These are phyloP conservation scores for Trypanosoma brucei DNA, from an alignment of 208 protist genomes.

Conservation along the genomic window DNA sequence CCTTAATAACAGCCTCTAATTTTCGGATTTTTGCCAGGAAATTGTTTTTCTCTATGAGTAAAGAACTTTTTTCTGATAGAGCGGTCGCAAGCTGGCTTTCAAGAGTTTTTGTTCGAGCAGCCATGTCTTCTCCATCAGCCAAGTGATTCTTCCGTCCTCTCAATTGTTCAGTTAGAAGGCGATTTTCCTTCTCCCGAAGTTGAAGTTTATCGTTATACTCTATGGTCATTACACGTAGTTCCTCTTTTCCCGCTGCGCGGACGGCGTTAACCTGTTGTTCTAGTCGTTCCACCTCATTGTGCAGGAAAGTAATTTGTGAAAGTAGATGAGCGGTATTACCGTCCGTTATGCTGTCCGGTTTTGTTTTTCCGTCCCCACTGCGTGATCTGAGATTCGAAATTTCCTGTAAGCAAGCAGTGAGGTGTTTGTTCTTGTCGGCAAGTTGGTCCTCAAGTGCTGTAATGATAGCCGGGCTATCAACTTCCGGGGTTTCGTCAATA, in stretches of 20 bases:
- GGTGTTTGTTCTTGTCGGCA: conserved; percentile 14
- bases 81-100: conserved; percentile 68
- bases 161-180: conserved; percentile 18
- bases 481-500: conserved; percentile 6
- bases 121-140: conserved; percentile 32
- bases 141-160: conserved; percentile 15
- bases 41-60: conserved; percentile 53
- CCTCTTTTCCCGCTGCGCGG: conserved; percentile 27
- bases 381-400: conserved; percentile 14
- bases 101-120: conserved; percentile 44
- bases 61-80: conserved; percentile 61
- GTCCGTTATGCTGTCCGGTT: neutral
- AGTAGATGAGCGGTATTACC: conserved; percentile 48
- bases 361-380: conserved; percentile 1
- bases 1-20: conserved; percentile 41
- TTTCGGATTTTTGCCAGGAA: conserved; percentile 46
- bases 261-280: conserved; percentile 35
- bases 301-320: conserved; percentile 73
- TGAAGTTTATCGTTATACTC: conserved; percentile 50
- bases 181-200: conserved; percentile 46
- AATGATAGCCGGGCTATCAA: conserved; percentile 20
- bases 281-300: conserved; percentile 75
- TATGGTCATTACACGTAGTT: conserved; percentile 21
- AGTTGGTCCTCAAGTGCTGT: conserved; percentile 16
- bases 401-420: conserved; percentile 19